A percentile compares a stretch with the other conserved stretches of the same genome.
These are phyloP conservation scores for Phylloporus arenicola DNA, from an alignment of 768 basidiomycete genomes.

Conservation along the genomic window DNA sequence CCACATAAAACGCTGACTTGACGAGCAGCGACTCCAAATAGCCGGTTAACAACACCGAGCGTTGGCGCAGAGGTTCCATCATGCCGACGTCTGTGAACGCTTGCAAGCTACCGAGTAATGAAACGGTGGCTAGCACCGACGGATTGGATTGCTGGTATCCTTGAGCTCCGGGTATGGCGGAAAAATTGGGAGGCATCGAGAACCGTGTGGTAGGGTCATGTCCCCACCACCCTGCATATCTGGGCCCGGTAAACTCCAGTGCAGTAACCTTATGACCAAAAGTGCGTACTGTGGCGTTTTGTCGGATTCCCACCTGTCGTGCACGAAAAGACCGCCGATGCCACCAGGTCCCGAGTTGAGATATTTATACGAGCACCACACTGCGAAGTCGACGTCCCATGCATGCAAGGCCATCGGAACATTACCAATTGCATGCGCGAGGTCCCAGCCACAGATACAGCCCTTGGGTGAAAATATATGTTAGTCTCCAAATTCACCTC, in stretches of 20 bases:
- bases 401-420: slow-evolving; percentile 85
- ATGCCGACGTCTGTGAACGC: slow-evolving; percentile 77
- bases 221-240: slow-evolving; percentile 98
- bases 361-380: slow-evolving; percentile 99
- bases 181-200: slow-evolving; percentile 80
- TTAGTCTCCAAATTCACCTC: slow-evolving; percentile 11
- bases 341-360: slow-evolving; percentile 95
- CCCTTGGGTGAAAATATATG: slow-evolving; percentile 52
- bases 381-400: slow-evolving; percentile 95
- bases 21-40: slow-evolving; percentile 62
- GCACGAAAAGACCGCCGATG: slow-evolving; percentile 91
- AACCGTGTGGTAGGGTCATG: slow-evolving; percentile 86
- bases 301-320: slow-evolving; percentile 70
- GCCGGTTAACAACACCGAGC: slow-evolving; percentile 66
- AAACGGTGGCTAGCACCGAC: slow-evolving; percentile 68
- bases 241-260: slow-evolving; percentile 29
- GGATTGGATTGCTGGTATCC: slow-evolving; percentile 98
- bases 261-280: slow-evolving; percentile 4
- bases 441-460: slow-evolving; percentile 92
- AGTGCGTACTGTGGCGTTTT: slow-evolving; percentile 57
- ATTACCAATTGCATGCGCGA: slow-evolving; percentile 94
- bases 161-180: slow-evolving; percentile 83
- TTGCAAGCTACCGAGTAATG: slow-evolving; percentile 79
- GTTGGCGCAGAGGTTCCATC: slow-evolving; percentile 59
- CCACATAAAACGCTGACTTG: slow-evolving; percentile 59